Evolutionary conservation across 345 rosid genomes (phyloP).

Genomic region (Salix arbutifolia): DNA sequence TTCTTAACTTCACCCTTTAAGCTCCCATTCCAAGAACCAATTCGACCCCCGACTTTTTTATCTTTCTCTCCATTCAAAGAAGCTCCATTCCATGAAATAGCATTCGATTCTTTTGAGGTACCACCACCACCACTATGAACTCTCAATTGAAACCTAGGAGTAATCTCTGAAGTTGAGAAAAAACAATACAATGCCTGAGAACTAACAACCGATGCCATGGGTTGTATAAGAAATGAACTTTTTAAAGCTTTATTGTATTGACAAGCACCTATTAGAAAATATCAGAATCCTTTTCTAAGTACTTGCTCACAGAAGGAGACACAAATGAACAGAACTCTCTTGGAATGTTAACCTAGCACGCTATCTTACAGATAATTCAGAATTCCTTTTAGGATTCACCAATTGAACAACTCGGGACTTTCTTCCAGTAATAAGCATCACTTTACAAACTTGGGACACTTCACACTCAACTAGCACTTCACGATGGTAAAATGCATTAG

Average conservation of each 20-base stretch:
- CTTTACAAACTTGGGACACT: too few relatives aligned
- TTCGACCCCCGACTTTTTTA: constrained; percentile 15
- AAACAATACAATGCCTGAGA: constrained; percentile 25
- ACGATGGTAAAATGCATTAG: not conserved
- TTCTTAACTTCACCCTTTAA: constrained; percentile 21
- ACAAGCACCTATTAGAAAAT: not conserved
- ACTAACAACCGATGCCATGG: constrained; percentile 35
- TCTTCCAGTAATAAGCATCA: too few relatives aligned
- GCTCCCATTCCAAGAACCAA: constrained; percentile 34
- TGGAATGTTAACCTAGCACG: not conserved
- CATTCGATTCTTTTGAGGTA: constrained; percentile 15
- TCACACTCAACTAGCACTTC: not conserved
- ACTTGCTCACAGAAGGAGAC: not conserved
- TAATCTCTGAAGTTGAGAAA: constrained; percentile 18
- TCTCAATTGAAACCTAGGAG: constrained; percentile 37
- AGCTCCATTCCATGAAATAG: constrained; percentile 27
- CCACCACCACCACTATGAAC: constrained; percentile 39
- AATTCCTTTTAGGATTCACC: not conserved
- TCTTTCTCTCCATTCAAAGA: constrained; percentile 25
- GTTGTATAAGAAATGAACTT: not conserved
- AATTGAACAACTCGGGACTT: not conserved
- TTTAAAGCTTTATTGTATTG: not conserved
- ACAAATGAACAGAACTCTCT: not conserved
- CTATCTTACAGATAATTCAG: not conserved
- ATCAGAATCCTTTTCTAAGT: not conserved